These are phyloP conservation scores for Scleromitrula shiraiana DNA, from an alignment of 2,329 filamentous ascomycete genomes.

Conservation along the genomic window DNA sequence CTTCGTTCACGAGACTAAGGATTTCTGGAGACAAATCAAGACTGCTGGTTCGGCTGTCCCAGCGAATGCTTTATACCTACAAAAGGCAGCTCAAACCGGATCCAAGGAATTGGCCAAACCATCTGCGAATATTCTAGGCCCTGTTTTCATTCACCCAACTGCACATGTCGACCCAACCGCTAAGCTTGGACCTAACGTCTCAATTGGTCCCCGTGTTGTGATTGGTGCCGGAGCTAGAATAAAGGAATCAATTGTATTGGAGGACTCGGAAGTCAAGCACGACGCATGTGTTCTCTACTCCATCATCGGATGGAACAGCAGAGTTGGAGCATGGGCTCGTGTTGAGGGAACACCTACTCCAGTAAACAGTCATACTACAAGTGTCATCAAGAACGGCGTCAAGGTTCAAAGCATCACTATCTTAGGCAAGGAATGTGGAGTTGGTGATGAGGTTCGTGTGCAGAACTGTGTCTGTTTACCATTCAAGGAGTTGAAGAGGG, in stretches of 20 bases:
- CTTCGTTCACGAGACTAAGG: constrained; percentile 96
- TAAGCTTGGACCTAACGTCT: constrained; percentile 95
- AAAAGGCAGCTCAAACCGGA: constrained; percentile 80
- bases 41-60: constrained; percentile 94
- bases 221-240: constrained; percentile 83
- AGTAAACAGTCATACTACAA: constrained; percentile 80
- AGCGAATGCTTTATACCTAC: constrained; percentile 91
- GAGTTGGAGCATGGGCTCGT: constrained; percentile 93
- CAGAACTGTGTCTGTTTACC: constrained; percentile 98
- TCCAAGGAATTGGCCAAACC: constrained; percentile 76
- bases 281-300: constrained; percentile 93
- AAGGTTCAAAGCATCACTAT: constrained; percentile 99
- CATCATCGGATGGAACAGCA: constrained; percentile 95
- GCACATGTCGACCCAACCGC: constrained; percentile 88
- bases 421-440: constrained; percentile 88
- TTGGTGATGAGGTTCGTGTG: constrained; percentile 88
- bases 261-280: constrained; percentile 93
- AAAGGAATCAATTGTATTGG: constrained; percentile 93
- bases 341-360: constrained; percentile 92
- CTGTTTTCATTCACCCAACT: constrained; percentile 90
- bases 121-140: constrained; percentile 79
- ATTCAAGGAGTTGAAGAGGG: constrained; percentile 95
- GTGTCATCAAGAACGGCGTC: constrained; percentile 93
- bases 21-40: constrained; percentile 99
- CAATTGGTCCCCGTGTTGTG: constrained; percentile 79